Evolutionary conservation across 495 filamentous ascomycete genomes (phyloP), one percentile per base, ranked within the genome.

Genomic region (Annulohypoxylon nitens): DNA sequence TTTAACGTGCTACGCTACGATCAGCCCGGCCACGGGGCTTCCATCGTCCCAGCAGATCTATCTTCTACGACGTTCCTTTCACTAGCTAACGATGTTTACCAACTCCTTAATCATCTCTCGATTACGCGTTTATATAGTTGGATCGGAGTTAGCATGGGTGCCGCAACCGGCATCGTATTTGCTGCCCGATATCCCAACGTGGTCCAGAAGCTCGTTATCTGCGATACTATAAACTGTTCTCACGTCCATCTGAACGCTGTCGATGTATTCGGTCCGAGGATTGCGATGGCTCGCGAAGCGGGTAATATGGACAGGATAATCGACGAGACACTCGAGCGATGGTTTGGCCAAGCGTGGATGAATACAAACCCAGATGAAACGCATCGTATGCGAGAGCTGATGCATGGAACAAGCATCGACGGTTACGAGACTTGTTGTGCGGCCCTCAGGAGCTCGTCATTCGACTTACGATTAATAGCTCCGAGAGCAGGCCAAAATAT

Each of bases 121-220:
- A 70, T 80, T 50, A 50, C 47, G 5, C 54, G 34, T 11, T 36
- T 82, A n/a, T 63, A 77, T 61, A 76, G 69, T 33, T 82, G 80
- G 80, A 71, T 81, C 3, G 79, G 79, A 16, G 75, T 79, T 16
- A 80, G 75, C 41, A 76, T 81, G 73, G 80, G 80, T 30, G 80
- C 76, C n/a, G 74, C 75, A 8, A 77, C 69, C 18, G 78, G 74
- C 41, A 65, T 79, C 20, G 66, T 73, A 33, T 81, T 81, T 47
- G 72, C 68, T 10, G 67, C 70, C 16, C 73, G 60, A 26, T 76
- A 78, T 47, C 79, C 79, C 2, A 67, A 58, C 23, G 53, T 78
- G 9, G 63, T 79, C 16, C 54, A 62, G 41, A 67, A 63, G 23
- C 69, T 82, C 0, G 65, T 80, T 12, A 43, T 75, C 7, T 76